Evolutionary conservation across 768 basidiomycete species (phyloP), one percentile per base, ranked within the genome.

Genomic region (Panus rudis): DNA sequence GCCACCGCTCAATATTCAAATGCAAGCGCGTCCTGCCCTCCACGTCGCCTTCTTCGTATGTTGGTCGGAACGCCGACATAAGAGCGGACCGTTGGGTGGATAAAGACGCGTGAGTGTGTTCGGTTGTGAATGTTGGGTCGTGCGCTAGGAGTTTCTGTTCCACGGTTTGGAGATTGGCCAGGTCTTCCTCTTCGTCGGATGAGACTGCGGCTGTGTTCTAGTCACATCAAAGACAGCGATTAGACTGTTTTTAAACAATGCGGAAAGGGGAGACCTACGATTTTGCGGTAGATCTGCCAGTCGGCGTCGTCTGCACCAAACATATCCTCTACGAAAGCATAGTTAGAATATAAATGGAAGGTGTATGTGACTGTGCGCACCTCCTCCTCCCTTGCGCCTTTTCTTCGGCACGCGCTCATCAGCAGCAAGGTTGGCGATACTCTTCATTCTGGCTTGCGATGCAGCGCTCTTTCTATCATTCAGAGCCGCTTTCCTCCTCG

Each of bases 201-300:
- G 92, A 86, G 10, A 67, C 71, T 1, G 70, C 70, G 4, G 79
- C 72, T 4, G 73, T 78, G 56, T 88, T 88, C 86, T 89, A 48
- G n/a, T 33, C 6, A 22, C 11, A 34, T 4, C 32, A 2, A 30
- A 42, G 17, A 41, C 42, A 31, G 42, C 27, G 19, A 40, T 28
- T 37, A 13, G 10, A 37, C 11, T 19, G 10, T n/a, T 11, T 19
- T 30, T 6, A 30, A 13, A n/a, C 12, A 5, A 10, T 22, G 3
- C 12, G 4, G 16, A 21, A 2, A 14, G 14, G 6, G 27, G 12
- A 7, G 1, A 61, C 78, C 50, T 58, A 93, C 93, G 46, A 99
- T 92, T 65, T 97, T 92, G 51, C 94, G 88, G 59, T 98, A 98
- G 46, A 98, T 92, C 0, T 84, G 84, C 93, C 94, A 98, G 58